Percentiles rank a stretch among this genome's conserved stretches.
phyloP scores from a whole-genome alignment of 768 basidiomycete genomes.

The Pluteus cervinus region DNA sequence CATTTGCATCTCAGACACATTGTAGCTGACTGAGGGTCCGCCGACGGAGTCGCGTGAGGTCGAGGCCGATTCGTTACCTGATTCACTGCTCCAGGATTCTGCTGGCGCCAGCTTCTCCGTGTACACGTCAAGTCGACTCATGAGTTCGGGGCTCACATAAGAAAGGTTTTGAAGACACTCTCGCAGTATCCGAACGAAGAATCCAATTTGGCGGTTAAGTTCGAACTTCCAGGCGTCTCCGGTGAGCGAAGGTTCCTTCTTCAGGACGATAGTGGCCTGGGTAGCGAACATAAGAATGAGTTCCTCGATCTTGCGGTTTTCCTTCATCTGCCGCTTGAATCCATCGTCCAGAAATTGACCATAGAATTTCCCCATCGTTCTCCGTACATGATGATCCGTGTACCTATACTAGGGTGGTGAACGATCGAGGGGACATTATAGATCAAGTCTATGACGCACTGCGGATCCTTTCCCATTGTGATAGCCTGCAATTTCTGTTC shows the following conservation, averaged over 20 bases:
- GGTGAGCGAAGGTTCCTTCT: conserved; percentile 80
- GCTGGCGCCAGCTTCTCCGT: conserved; percentile 71
- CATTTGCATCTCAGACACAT: conserved; percentile 70
- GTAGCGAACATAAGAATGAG: conserved; percentile 96
- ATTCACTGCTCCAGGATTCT: conserved; percentile 39
- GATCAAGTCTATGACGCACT: conserved; percentile 44
- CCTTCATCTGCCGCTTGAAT: conserved; percentile 89
- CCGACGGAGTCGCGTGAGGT: conserved; percentile 49
- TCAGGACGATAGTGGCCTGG: conserved; percentile 78
- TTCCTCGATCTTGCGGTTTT: conserved; percentile 95
- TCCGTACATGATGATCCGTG: conserved; percentile 82
- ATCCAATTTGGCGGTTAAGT: conserved; percentile 85
- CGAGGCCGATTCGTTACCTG: conserved; percentile 62
- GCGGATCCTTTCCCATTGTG: conserved; percentile 87
- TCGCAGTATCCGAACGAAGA: conserved; percentile 81
- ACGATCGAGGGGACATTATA: conserved; percentile 3
- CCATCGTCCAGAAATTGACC: conserved; percentile 80
- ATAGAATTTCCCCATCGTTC: conserved; percentile 91
- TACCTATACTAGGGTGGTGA: conserved; percentile 45
- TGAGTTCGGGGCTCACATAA: conserved; percentile 81
- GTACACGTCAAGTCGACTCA: conserved; percentile 78
- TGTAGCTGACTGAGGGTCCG: conserved; percentile 30
- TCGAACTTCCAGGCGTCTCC: conserved; percentile 92
- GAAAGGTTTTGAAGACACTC: conserved; percentile 70
- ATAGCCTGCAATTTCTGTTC: conserved; percentile 88